These are phyloP conservation scores for Handroanthus guayacan DNA, from an alignment of 257 asterid species.

Conservation along the genomic window DNA sequence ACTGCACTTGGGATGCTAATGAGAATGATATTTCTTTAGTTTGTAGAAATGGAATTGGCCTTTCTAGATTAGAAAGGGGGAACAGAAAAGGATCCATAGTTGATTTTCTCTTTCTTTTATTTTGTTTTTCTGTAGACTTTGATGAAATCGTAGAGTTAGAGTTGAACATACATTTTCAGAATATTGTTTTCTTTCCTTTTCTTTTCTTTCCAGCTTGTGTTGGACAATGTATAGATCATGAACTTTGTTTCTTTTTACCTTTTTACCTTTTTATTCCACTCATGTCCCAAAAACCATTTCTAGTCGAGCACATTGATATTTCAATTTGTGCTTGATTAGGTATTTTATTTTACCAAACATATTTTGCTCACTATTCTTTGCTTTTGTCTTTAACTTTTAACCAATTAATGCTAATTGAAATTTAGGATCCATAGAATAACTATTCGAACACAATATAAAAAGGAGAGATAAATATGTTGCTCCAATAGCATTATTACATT, in stretches of 20 bases:
- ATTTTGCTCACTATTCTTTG: too few relatives aligned
- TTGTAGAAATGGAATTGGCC: slow-evolving; percentile 18
- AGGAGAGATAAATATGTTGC: too few relatives aligned
- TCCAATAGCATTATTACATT: too few relatives aligned
- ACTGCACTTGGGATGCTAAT: not conserved
- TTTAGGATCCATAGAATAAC: too few relatives aligned
- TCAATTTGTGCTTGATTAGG: too few relatives aligned
- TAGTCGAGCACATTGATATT: too few relatives aligned
- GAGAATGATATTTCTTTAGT: not conserved
- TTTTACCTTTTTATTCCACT: not conserved
- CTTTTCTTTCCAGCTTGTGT: not conserved
- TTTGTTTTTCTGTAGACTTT: not conserved
- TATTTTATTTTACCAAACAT: too few relatives aligned
- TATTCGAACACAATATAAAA: too few relatives aligned
- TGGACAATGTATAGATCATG: not conserved
- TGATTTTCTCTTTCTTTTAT: not conserved
- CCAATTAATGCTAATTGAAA: too few relatives aligned
- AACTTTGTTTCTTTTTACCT: not conserved
- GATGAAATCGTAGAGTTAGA: slow-evolving; percentile 12
- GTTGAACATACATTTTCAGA: slow-evolving; percentile 11
- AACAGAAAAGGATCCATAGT: not conserved
- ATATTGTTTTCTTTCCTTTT: not conserved
- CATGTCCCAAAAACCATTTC: not conserved
- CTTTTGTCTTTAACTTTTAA: too few relatives aligned
- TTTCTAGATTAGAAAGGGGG: slow-evolving; percentile 28